Evolutionary conservation across 495 filamentous ascomycete species (phyloP).

Genomic region (Penicillium crystallinum): DNA sequence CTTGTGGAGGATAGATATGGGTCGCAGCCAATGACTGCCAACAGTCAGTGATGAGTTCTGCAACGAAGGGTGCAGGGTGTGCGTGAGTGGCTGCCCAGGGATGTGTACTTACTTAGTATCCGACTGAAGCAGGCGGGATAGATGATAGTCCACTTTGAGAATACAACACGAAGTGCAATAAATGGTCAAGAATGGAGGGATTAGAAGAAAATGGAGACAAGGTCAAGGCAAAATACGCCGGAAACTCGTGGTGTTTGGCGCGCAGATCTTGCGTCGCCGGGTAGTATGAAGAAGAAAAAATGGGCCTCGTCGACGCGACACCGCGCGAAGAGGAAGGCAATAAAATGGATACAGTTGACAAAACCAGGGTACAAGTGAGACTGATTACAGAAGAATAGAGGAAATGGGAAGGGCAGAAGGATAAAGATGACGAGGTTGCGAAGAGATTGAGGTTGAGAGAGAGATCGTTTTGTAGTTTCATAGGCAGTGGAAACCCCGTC

Average conservation of each 20-base stretch:
- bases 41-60: slow-evolving; percentile 5
- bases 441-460: slow-evolving; percentile 19
- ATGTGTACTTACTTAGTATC: slow-evolving; percentile 27
- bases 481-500: slow-evolving; percentile 6
- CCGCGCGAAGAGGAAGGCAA: slow-evolving; percentile 1
- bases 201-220: neutral
- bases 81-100: slow-evolving; percentile 34
- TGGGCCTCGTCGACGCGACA: slow-evolving; percentile 7
- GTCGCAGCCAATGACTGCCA: slow-evolving; percentile 1
- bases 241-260: slow-evolving; percentile 7
- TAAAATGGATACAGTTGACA: neutral
- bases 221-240: neutral
- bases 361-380: neutral
- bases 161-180: slow-evolving; percentile 6
- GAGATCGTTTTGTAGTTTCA: slow-evolving; percentile 26
- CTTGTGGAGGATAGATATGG: neutral
- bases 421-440: slow-evolving; percentile 3
- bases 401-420: slow-evolving; percentile 8
- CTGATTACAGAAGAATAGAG: slow-evolving; percentile 19
- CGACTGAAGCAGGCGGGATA: slow-evolving; percentile 11
- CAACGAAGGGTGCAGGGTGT: slow-evolving; percentile 13
- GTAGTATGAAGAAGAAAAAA: slow-evolving; percentile 10
- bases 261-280: slow-evolving; percentile 9
- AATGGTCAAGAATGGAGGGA: neutral
- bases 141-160: slow-evolving; percentile 2